Evolutionary conservation across 306 rosid genomes (phyloP).

Genomic region (Luffa aegyptiaca): DNA sequence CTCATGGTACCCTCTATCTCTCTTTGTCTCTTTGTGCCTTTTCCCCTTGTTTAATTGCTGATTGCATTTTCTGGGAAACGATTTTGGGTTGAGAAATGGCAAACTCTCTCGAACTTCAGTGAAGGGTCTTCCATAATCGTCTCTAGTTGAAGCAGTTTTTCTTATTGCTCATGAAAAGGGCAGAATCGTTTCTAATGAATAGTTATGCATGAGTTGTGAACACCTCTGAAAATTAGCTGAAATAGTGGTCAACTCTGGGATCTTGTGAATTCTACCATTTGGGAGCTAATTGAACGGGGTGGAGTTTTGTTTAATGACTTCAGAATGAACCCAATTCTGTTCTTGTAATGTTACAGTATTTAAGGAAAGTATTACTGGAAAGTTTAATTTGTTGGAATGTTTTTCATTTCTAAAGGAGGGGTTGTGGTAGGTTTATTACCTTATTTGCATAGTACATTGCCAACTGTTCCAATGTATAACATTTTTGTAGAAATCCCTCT

Average conservation of each 20-base stretch:
- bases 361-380: neutral
- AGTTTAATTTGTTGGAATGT: neutral
- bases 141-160: neutral
- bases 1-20: neutral
- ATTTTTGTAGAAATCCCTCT: neutral
- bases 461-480: neutral
- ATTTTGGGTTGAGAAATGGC: neutral
- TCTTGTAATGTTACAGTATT: neutral
- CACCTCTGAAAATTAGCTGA: neutral
- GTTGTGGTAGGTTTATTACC: neutral
- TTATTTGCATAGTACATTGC: neutral
- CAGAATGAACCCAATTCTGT: neutral
- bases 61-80: neutral
- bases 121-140: neutral
- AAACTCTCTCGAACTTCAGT: neutral
- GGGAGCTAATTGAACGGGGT: neutral
- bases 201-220: neutral
- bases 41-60: neutral
- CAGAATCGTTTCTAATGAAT: neutral
- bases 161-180: neutral
- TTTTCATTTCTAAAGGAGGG: neutral
- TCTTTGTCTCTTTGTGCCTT: neutral
- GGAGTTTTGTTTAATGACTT: neutral
- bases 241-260: neutral
- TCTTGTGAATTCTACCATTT: neutral